Conservation (phyloP, 495 filamentous ascomycete species). For the Bryoglossum gracile region DNA sequence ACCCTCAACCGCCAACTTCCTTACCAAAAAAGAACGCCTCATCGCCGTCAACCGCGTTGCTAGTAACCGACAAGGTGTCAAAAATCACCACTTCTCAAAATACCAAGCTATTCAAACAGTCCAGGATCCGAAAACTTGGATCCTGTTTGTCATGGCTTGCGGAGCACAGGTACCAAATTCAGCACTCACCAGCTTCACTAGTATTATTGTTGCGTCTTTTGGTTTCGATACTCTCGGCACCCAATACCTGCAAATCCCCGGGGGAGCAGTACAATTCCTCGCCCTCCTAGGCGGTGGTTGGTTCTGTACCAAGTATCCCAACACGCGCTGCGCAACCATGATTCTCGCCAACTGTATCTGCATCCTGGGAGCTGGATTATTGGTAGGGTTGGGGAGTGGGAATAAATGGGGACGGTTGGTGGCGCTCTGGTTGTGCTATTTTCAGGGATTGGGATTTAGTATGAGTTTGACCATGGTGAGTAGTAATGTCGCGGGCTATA, state of each 20-base stretch:
- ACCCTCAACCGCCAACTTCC: conserved; percentile 53
- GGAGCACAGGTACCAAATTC: conserved; percentile 20
- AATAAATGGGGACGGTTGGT: conserved; percentile 27
- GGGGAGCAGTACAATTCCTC: conserved; percentile 44
- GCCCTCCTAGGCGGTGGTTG: conserved; percentile 48
- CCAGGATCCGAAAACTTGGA: conserved; percentile 54
- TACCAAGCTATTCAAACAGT: conserved; percentile 43
- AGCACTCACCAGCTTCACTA: conserved; percentile 19
- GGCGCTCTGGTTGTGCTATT: conserved; percentile 29
- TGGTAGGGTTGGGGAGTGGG: conserved; percentile 11
- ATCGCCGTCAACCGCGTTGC: conserved; percentile 53
- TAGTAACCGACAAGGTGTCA: conserved; percentile 58
- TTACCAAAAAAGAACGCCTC: conserved; percentile 47
- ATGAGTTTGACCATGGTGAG: conserved; percentile 33
- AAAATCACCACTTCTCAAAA: conserved; percentile 49
- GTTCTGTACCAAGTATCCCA: conserved; percentile 33
- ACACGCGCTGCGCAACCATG: conserved; percentile 19
- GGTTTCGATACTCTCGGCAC: conserved; percentile 22
- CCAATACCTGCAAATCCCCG: conserved; percentile 22
- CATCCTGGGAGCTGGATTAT: conserved; percentile 19
- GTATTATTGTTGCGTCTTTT: conserved; percentile 20
- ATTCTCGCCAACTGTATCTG: conserved; percentile 17
- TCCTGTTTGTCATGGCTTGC: conserved; percentile 37
- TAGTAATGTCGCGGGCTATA: conserved; percentile 23
- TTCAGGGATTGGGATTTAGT: conserved; percentile 31